Evolutionary conservation across 208 protist species (phyloP), one percentile per base, ranked within the genome.

Genomic region (Acanthamoeba triangularis): DNA sequence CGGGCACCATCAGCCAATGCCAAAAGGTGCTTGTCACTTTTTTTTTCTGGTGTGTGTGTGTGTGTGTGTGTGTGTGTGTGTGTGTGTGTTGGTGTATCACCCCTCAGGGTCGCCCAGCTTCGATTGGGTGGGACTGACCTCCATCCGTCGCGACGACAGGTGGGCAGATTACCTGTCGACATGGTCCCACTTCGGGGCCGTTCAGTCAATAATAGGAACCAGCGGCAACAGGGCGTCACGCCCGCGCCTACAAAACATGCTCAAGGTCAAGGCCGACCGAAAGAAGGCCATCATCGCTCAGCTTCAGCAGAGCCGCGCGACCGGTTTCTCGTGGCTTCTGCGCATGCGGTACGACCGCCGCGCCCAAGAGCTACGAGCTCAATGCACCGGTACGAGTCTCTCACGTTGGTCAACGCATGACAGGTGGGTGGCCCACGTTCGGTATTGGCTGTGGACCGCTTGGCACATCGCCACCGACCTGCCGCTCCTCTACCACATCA

Each of bases 101-200:
- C n/a, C n/a, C n/a, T n/a, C n/a, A n/a, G n/a, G n/a, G n/a, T n/a
- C n/a, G n/a, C n/a, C n/a, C n/a, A n/a, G n/a, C n/a, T n/a, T 90
- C 8, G 56, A 90, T 90, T 16, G 23, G 6, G 8, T 90, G 28
- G 14, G 11, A 14, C 44, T 33, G 41, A 90, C 16, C 35, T 4
- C 37, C 1, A 2, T 56, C 11, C 3, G 11, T 87, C 10, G 18
- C 16, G 49, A 1, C 5, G 59, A 41, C 84, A 94, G 90, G 52
- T 94, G 91, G 91, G 44, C 91, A 3, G 47, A 82, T 2, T 94
- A 94, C 33, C 49, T 94, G 20, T 93, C 87, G 47, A 76, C 87
- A 8, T 88, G 41, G 80, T 88, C 80, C 80, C 80, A 88, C 25
- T 11, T 88, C 0, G 41, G 30, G 1, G 28, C 63, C n/a, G 44